Evolutionary conservation across 1,284 basidiomycete species (phyloP).

Genomic region (Inonotus obliquus): DNA sequence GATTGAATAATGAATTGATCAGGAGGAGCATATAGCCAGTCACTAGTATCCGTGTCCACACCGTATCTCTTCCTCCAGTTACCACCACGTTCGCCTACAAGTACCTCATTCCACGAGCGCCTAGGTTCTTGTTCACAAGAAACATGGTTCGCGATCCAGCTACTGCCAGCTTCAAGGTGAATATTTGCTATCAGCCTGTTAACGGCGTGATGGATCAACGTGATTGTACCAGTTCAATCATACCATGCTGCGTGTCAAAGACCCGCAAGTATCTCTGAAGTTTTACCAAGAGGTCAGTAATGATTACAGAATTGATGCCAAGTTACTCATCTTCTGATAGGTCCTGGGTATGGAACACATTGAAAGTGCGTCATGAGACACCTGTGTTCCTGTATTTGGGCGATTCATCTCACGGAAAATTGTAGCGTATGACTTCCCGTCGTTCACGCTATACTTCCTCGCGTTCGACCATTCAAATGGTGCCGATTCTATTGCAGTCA

Average conservation of each 20-base stretch:
- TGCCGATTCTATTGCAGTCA: slow-evolving; percentile 45
- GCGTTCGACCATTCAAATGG: slow-evolving; percentile 60
- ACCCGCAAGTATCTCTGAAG: slow-evolving; percentile 72
- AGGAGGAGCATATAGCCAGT: too few relatives aligned
- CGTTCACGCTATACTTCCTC: slow-evolving; percentile 82
- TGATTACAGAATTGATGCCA: not conserved
- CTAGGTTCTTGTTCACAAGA: slow-evolving; percentile 9
- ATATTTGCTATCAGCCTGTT: not conserved
- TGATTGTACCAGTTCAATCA: slow-evolving; percentile 69
- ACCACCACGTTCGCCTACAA: slow-evolving; percentile 13
- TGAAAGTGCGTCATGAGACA: slow-evolving; percentile 37
- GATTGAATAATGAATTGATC: not conserved
- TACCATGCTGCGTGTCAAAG: slow-evolving; percentile 88
- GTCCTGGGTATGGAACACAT: slow-evolving; percentile 86
- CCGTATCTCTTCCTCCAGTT: not conserved
- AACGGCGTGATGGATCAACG: slow-evolving; percentile 2
- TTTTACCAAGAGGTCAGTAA: slow-evolving; percentile 67
- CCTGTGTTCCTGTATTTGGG: slow-evolving; percentile 4
- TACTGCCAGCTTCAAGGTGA: slow-evolving; percentile 61
- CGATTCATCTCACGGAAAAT: slow-evolving; percentile 11
- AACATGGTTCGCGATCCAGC: slow-evolving; percentile 61
- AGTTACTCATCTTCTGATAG: slow-evolving; percentile 29
- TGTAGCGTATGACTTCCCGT: slow-evolving; percentile 45
- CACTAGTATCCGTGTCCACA: not conserved
- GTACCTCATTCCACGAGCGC: not conserved